These are phyloP conservation scores for Cyclotella choctawhatcheeana DNA, from an alignment of 108 stramenopile species.

Conservation along the genomic window DNA sequence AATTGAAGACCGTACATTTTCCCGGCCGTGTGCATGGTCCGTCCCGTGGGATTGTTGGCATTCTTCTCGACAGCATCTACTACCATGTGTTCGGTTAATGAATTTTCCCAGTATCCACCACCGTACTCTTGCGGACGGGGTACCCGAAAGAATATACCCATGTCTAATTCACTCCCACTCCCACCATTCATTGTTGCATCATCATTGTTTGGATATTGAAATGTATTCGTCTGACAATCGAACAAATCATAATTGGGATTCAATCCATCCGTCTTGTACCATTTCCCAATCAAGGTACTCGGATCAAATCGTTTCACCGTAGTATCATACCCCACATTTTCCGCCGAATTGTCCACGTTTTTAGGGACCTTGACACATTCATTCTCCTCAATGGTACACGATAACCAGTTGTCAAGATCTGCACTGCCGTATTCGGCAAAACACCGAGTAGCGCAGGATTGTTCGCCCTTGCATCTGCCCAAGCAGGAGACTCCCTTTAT, in stretches of 20 bases:
- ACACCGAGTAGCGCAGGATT: slow-evolving; percentile 85
- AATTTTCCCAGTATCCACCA: slow-evolving; percentile 92
- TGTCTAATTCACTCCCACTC: slow-evolving; percentile 65
- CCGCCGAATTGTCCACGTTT: slow-evolving; percentile 80
- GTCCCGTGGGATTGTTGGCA: slow-evolving; percentile 46
- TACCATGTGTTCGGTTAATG: slow-evolving; percentile 85
- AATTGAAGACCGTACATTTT: slow-evolving; percentile 95
- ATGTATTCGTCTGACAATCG: slow-evolving; percentile 93
- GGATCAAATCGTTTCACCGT: slow-evolving; percentile 80
- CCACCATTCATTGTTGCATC: not conserved
- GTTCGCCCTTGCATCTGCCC: slow-evolving; percentile 93
- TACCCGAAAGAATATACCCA: slow-evolving; percentile 90
- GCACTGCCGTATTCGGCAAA: slow-evolving; percentile 82
- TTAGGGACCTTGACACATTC: slow-evolving; percentile 88
- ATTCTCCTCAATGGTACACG: slow-evolving; percentile 88
- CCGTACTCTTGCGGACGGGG: slow-evolving; percentile 75
- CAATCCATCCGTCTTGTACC: slow-evolving; percentile 95
- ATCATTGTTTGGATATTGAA: slow-evolving; percentile 55
- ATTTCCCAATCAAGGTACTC: slow-evolving; percentile 75
- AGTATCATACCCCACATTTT: slow-evolving; percentile 63
- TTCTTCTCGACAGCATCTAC: slow-evolving; percentile 60
- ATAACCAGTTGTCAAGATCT: slow-evolving; percentile 81
- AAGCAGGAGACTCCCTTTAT: slow-evolving; percentile 88
- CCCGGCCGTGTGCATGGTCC: slow-evolving; percentile 89
- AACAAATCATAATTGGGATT: slow-evolving; percentile 95